Base-by-base conservation (phyloP, 345 rosid species). In the Gossypium ekmanianum region DNA sequence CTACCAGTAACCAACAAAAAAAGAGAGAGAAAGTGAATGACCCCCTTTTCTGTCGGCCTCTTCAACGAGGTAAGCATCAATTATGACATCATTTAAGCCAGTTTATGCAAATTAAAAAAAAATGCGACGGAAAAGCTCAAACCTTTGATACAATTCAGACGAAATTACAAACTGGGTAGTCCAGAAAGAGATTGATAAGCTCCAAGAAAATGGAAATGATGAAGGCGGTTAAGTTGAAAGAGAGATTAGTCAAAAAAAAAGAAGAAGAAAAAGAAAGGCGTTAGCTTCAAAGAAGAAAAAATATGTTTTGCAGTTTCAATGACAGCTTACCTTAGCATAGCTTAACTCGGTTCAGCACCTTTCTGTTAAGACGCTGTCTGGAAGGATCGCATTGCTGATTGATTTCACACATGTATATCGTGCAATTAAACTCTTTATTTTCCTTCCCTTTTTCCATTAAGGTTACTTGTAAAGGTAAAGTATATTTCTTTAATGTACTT, bases 41-140 rank as follows among this genome's bases (percentile, higher is more conserved):
- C 51, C 17, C 7, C 69, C 5, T 41, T 26, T 59, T n/a, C 14
- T 18, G 52, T 66, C 70, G 54, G 52, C 29, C 43, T 64, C 50
- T 64, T 41, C 50, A 43, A 65, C 68, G 48, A 11, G 68, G 48
- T 41, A 44, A 66, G 41, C 70, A 44, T 20, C n/a, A 44, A 66
- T 66, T 66, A 4, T 9, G 52, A 44, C 70, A 18, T 66, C 22
- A 3, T 43, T 7, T 18, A 41, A 6, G 12, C 22, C 45, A 29
- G 22, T 41, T 41, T 64, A n/a, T 10, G 44, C 50, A 41, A 41
- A 41, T 41, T 34, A 5, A 34, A 5, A 41, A 64, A 64, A 17
- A 14, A 29, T n/a, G 50, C 11, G 50, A 34, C 13, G 4, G 43
- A 29, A 39, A 63, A 62, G 47, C 12, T 63, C 45, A 63, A 63